phyloP scores from a whole-genome alignment of 768 basidiomycete species.

The Amanita pseudoporphyria region DNA sequence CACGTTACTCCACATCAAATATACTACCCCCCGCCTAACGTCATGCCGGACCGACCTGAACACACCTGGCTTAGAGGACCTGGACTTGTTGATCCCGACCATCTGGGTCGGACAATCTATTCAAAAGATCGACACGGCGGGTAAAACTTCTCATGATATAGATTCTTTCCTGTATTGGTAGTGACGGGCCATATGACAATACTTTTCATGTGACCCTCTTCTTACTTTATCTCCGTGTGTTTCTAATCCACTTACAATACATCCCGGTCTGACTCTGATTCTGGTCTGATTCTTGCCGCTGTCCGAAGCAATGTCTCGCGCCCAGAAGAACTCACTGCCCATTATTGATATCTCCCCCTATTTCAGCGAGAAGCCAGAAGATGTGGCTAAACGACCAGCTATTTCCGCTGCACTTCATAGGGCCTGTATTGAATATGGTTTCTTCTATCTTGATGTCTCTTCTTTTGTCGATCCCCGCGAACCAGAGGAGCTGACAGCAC shows the following conservation, averaged over 20 bases:
- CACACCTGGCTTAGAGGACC: constrained; percentile 7
- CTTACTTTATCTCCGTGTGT: constrained; percentile 2
- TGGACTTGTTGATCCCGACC: constrained; percentile 6
- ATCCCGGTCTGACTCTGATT: neutral
- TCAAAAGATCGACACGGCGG: constrained; percentile 37
- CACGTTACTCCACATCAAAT: neutral
- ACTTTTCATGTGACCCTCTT: constrained; percentile 1
- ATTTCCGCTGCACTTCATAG: constrained; percentile 52
- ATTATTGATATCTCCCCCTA: constrained; percentile 69
- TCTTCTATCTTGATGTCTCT: constrained; percentile 80
- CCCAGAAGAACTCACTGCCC: constrained; percentile 33
- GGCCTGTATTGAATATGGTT: constrained; percentile 74
- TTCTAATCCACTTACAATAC: constrained; percentile 5
- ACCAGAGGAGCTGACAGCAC: constrained; percentile 50
- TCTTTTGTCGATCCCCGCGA: constrained; percentile 46
- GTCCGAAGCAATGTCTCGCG: neutral
- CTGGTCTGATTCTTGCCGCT: neutral
- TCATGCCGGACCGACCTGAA: neutral
- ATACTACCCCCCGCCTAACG: neutral
- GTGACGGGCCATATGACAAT: neutral
- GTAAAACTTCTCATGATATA: constrained; percentile 10
- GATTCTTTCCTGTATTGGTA: neutral
- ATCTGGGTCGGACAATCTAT: constrained; percentile 43
- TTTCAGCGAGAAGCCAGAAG: constrained; percentile 26
- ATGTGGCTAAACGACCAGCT: constrained; percentile 29